Evolutionary conservation across 2,329 filamentous ascomycete species (phyloP), one percentile per base, ranked within the genome.

Genomic region (Alternaria brassicicola): DNA sequence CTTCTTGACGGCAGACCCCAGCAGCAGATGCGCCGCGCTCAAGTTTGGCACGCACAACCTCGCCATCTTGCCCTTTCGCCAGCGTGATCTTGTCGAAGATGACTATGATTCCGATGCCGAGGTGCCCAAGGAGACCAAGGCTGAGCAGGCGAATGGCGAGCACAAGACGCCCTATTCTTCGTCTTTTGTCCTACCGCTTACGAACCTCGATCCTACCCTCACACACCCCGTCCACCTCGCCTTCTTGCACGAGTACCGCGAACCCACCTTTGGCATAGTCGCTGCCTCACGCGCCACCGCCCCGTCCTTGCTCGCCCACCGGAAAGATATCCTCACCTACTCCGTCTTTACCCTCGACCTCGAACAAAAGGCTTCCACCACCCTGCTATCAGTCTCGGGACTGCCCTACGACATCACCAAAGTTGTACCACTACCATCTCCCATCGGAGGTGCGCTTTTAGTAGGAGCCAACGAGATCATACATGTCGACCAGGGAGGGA

Each of bases 281-380:
- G 95, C 92, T 45, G 91, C 93, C 1, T 88, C 88, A 51, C 82
- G 87, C 63, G 84, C 88, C 33, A 87, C 89, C 13, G 93, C 93
- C n/a, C 83, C 85, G 54, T 89, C 91, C 3, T 82, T 98, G 52
- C 78, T 89, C 25, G 80, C 85, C 62, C 90, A 93, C 70, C 86
- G 92, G 64, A 95, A 89, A 72, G 95, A 99, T 74, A 87, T 91
- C 67, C 82, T 97, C 46, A 89, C 88, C 17, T 99, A 97, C 79
- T 93, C 93, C 72, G 94, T 99, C 61, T 97, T 97, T 73, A 97
- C 95, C 0, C 83, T 99, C 50, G 95, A 99, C 73, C 83, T 99
- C 46, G 92, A 97, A 70, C 93, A 98, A 76, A 90, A 89, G 68
- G 93, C 93, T 2, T 97, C 93, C 3, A 99, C 95, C 2, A 93